phyloP scores from a whole-genome alignment of 208 protist genomes.

The Balamuthia mandrillaris region DNA sequence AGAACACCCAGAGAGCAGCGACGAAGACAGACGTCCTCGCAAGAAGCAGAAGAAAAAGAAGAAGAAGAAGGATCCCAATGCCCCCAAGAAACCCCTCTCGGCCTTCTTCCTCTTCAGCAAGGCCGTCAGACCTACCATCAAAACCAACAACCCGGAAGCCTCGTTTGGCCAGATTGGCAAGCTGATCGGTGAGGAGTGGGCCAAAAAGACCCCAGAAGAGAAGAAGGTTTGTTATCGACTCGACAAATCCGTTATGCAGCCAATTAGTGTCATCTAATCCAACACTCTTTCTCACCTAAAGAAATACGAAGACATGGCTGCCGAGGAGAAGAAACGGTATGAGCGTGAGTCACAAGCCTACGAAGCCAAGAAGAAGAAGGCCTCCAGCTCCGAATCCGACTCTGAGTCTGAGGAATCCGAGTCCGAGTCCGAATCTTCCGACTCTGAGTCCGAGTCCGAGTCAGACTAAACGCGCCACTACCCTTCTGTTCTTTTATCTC shows the following conservation, averaged over 20 bases:
- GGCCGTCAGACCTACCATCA: background rate
- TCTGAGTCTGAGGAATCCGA: background rate
- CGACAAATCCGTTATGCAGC: background rate
- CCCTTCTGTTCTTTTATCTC: too few relatives aligned
- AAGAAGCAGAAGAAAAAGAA: conserved; percentile 21
- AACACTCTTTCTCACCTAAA: background rate
- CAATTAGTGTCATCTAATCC: background rate
- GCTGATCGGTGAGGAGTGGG: conserved; percentile 1
- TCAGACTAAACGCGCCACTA: too few relatives aligned
- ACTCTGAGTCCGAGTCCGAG: background rate
- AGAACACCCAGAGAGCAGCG: background rate
- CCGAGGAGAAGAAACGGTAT: background rate
- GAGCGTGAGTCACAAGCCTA: background rate
- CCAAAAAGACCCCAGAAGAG: background rate
- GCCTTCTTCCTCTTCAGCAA: conserved; percentile 23
- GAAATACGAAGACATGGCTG: background rate
- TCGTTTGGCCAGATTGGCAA: background rate
- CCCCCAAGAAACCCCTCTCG: conserved; percentile 8
- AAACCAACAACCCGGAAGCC: background rate
- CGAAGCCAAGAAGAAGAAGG: conserved; percentile 5
- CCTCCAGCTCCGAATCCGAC: background rate
- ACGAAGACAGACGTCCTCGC: background rate
- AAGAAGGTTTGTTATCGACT: background rate
- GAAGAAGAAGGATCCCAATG: conserved; percentile 19
- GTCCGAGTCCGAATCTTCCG: background rate